Conservation (phyloP, 106 monocot species). For the Dioscorea alata region DNA sequence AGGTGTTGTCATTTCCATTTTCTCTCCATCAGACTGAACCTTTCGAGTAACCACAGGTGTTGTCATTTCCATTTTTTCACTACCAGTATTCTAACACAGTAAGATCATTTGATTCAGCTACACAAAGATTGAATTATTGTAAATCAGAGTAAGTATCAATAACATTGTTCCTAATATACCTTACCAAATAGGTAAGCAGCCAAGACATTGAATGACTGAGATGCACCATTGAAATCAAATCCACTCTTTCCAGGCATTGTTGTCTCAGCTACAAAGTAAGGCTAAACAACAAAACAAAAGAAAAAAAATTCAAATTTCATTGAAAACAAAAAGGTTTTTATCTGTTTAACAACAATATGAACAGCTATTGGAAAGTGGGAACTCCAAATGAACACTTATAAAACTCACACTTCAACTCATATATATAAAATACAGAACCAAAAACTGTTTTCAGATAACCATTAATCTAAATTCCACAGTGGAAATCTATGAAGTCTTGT, state of each 20-base stretch:
- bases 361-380: neutral
- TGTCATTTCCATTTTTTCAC: slow-evolving; percentile 89
- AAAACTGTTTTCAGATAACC: neutral
- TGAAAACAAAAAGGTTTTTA: neutral
- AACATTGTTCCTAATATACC: slow-evolving; percentile 14
- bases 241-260: slow-evolving; percentile 71
- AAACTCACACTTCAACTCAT: neutral
- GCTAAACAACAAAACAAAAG: slow-evolving; percentile 24
- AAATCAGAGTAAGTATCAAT: too few species aligned
- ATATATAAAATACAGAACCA: neutral
- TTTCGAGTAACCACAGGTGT: slow-evolving; percentile 71
- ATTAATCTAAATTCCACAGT: neutral
- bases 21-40: slow-evolving; percentile 48
- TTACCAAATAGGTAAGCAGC: slow-evolving; percentile 88
- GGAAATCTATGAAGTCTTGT: neutral
- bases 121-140: neutral
- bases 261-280: slow-evolving; percentile 83
- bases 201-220: slow-evolving; percentile 71
- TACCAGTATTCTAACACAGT: slow-evolving; percentile 42
- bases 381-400: neutral
- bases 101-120: neutral
- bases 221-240: slow-evolving; percentile 68
- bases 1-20: slow-evolving; percentile 90
- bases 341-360: neutral
- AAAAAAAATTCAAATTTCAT: neutral